phyloP scores from a whole-genome alignment of 495 filamentous ascomycete genomes.

The Physcia stellaris region DNA sequence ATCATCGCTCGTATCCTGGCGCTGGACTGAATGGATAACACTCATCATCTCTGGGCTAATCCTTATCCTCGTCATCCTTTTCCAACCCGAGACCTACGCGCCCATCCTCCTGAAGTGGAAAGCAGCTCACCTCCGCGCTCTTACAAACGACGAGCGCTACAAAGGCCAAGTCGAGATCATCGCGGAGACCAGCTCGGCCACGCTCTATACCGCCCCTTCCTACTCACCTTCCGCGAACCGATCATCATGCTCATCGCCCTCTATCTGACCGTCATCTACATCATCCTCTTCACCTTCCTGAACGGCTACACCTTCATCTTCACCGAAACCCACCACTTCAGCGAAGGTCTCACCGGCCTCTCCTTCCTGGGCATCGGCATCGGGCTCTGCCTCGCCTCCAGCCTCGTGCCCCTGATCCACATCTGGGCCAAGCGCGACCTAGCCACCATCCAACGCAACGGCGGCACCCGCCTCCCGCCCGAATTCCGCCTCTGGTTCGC shows the following conservation, averaged over 20 bases:
- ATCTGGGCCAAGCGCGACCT: slow-evolving; percentile 39
- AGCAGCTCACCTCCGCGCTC: slow-evolving; percentile 28
- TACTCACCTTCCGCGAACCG: slow-evolving; percentile 29
- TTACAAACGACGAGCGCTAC: slow-evolving; percentile 32
- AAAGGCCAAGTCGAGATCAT: slow-evolving; percentile 31
- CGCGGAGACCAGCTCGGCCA: slow-evolving; percentile 20
- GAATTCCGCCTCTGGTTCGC: slow-evolving; percentile 46
- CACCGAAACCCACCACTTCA: slow-evolving; percentile 38
- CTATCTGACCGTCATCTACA: slow-evolving; percentile 51
- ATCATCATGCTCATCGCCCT: slow-evolving; percentile 41
- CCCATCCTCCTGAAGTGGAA: slow-evolving; percentile 40
- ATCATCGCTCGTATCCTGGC: slow-evolving; percentile 27
- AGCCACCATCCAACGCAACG: slow-evolving; percentile 20
- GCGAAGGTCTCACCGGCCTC: slow-evolving; percentile 39
- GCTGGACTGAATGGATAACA: slow-evolving; percentile 40
- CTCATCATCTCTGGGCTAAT: slow-evolving; percentile 32
- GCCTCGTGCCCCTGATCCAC: slow-evolving; percentile 39
- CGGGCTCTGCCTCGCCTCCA: slow-evolving; percentile 33
- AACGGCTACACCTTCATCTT: slow-evolving; percentile 55
- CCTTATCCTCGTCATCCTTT: slow-evolving; percentile 27
- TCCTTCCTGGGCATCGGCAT: slow-evolving; percentile 44
- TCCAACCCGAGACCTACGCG: slow-evolving; percentile 39
- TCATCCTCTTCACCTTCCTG: slow-evolving; percentile 54
- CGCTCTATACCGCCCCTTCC: slow-evolving; percentile 32
- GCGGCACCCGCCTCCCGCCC: slow-evolving; percentile 28